phyloP scores from a whole-genome alignment of 106 monocot genomes.

The Platanthera guangdongensis region DNA sequence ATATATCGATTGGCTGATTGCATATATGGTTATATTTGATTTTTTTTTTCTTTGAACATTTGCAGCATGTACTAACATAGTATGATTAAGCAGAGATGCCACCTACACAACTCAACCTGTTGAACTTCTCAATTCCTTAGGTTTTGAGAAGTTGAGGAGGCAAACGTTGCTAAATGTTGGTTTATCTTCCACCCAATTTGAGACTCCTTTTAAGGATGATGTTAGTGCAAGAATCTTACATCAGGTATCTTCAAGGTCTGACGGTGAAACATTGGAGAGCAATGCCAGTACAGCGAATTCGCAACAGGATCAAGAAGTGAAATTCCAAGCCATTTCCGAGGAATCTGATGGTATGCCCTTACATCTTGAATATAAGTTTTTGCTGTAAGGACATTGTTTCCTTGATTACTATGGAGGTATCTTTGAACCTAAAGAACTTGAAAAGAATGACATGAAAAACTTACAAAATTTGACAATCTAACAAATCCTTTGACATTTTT shows the following conservation, averaged over 20 bases:
- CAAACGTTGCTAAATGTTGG: constrained; percentile 16
- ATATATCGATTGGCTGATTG: background rate
- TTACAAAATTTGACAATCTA: background rate
- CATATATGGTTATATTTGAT: background rate
- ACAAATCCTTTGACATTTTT: background rate
- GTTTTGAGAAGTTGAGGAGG: constrained; percentile 51
- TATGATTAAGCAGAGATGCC: constrained; percentile 65
- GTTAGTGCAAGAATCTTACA: constrained; percentile 17
- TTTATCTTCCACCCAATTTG: constrained; percentile 21
- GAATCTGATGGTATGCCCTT: constrained; percentile 62
- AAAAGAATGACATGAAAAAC: background rate
- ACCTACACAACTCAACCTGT: constrained; percentile 94
- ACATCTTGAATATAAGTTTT: constrained; percentile 1
- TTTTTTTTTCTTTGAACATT: background rate
- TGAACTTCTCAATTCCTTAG: constrained; percentile 88
- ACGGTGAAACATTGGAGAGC: constrained; percentile 22
- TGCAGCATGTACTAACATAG: constrained; percentile 8
- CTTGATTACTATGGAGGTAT: background rate
- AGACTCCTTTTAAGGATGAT: constrained; percentile 21
- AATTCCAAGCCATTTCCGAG: constrained; percentile 21
- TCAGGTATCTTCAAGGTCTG: constrained; percentile 12
- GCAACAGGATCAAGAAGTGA: constrained; percentile 29
- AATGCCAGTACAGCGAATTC: constrained; percentile 6
- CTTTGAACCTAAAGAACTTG: background rate
- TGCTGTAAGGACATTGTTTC: background rate